Evolutionary conservation across 352 stramenopile species (phyloP).

Genomic region (Pythium aquatile): DNA sequence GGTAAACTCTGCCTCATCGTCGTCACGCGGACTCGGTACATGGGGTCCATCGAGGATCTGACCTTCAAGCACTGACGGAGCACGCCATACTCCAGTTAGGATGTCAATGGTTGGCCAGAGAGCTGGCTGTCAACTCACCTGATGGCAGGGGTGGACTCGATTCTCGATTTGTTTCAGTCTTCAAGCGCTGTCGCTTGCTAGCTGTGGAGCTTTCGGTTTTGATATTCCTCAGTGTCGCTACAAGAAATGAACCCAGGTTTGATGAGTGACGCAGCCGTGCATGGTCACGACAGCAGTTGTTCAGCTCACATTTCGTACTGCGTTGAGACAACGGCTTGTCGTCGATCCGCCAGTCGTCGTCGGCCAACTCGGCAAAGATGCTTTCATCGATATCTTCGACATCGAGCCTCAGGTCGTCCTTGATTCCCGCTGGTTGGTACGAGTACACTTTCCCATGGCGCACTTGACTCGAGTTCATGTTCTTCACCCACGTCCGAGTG

Average conservation of each 20-base stretch:
- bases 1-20: neutral
- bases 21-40: constrained; percentile 1
- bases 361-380: constrained; percentile 12
- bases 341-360: neutral
- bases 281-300: no score
- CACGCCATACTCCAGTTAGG: no score
- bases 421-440: constrained; percentile 19
- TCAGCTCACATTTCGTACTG: neutral
- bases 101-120: no score
- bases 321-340: neutral
- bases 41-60: constrained; percentile 15
- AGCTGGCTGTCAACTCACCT: neutral
- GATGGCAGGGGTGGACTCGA: neutral
- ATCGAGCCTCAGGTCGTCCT: neutral
- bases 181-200: neutral
- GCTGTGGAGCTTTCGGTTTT: neutral
- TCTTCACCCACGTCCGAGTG: neutral
- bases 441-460: constrained; percentile 37
- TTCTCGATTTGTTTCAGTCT: constrained; percentile 8
- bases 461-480: constrained; percentile 28
- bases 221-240: neutral
- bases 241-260: neutral
- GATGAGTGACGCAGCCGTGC: no score
- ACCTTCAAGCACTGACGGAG: neutral
- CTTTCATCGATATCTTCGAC: constrained; percentile 8